A percentile compares a stretch with the other conserved stretches of the same genome.
phyloP scores from a whole-genome alignment of 495 filamentous ascomycete species.

The Penicillium arizonense region DNA sequence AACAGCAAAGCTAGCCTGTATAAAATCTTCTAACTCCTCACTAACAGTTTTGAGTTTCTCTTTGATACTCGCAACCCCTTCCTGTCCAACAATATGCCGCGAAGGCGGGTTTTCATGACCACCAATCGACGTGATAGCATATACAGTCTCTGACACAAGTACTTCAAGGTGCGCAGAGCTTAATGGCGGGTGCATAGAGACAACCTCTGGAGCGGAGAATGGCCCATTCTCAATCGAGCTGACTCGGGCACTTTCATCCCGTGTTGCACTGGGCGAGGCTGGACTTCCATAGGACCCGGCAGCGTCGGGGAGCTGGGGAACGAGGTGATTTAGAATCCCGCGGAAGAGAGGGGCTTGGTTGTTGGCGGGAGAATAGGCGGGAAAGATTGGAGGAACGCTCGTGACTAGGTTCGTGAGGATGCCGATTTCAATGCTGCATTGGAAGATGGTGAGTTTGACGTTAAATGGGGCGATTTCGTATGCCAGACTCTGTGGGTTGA shows the following conservation, averaged over 20 bases:
- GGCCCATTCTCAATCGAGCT: constrained; percentile 39
- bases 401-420: constrained; percentile 83
- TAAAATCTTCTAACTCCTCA: constrained; percentile 94
- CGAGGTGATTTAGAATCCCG: constrained; percentile 73
- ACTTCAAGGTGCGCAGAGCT: constrained; percentile 60
- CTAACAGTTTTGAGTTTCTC: constrained; percentile 96
- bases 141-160: constrained; percentile 83
- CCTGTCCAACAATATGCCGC: constrained; percentile 88
- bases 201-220: constrained; percentile 53
- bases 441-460: constrained; percentile 91
- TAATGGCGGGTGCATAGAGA: constrained; percentile 70
- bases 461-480: constrained; percentile 98
- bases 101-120: constrained; percentile 96
- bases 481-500: constrained; percentile 63
- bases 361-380: constrained; percentile 67
- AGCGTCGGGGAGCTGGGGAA: constrained; percentile 51
- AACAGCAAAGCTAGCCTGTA: constrained; percentile 81
- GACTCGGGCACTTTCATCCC: constrained; percentile 23
- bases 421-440: constrained; percentile 81
- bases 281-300: constrained; percentile 9
- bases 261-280: constrained; percentile 13
- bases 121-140: constrained; percentile 85
- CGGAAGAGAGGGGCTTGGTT: constrained; percentile 79
- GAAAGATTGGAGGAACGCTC: constrained; percentile 70
- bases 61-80: constrained; percentile 84